Evolutionary conservation across 2,329 filamentous ascomycete genomes (phyloP), one percentile per base, ranked within the genome.

Genomic region (Nigrospora osmanthi): DNA sequence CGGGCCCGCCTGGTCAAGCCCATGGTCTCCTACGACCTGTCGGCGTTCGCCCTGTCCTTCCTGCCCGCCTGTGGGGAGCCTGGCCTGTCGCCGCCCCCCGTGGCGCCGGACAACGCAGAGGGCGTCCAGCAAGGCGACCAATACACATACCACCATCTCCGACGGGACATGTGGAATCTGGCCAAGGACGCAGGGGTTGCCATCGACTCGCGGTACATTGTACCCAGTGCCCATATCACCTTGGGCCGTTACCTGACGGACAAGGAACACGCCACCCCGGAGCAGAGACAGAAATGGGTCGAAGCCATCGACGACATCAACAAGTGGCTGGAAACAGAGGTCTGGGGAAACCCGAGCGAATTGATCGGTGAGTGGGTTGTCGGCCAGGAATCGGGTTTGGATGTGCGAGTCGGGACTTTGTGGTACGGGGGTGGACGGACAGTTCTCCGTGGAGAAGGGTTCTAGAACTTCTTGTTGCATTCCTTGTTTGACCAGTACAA

Each of bases 91-190:
- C 70, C 73, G 1, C 46, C 65, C 5, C 63, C 72, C 1, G 58
- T 59, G 2, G 59, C 62, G 5, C 66, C 70, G 1, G 63, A 67
- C 30, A 51, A 54, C n/a, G 56, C 57, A 4, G 54, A 53, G 12
- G 54, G 57, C 37, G 42, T 63, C 13, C 60, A 69, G 14, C 65
- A 73, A 35, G 74, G 78, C 15, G 85, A 93, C 52, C 58, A 54
- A 1, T 96, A 88, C 65, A 90, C 86, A 0, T 96, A 96, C 62
- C 91, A 96, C 60, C 91, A 97, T 63, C 78, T 97, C 10, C 81
- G 91, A 3, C 76, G 84, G 4, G 89, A 95, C 58, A 61, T 94
- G 12, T 93, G 83, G 60, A 70, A 76, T 40, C 68, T 80, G 23
- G 76, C 80, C 4, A 68, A 71, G 38, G 68, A 67, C 4, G 74